A percentile compares a stretch with the other conserved stretches of the same genome.
Evolutionary conservation across 306 rosid species (phyloP).

Genomic region (Sicyos baderoa): DNA sequence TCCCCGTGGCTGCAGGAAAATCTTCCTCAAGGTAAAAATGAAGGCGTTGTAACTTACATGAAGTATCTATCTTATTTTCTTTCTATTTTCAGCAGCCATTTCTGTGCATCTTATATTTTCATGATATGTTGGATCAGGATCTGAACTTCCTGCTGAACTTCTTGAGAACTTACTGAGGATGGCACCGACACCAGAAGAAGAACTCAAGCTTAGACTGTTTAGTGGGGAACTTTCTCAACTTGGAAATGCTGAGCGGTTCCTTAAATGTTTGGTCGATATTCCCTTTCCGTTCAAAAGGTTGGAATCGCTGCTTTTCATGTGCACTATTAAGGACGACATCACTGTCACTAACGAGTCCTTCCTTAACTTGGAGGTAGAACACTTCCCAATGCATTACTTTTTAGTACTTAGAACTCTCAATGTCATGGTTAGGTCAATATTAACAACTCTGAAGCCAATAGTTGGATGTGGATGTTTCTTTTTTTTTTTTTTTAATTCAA

Average conservation of each 20-base stretch:
- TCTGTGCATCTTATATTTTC: background rate
- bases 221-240: conserved; percentile 53
- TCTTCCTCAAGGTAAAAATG: background rate
- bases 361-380: conserved; percentile 58
- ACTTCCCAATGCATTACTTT: conserved; percentile 7
- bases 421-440: background rate
- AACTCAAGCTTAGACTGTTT: conserved; percentile 73
- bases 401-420: background rate
- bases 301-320: conserved; percentile 72
- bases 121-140: conserved; percentile 42
- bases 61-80: background rate
- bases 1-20: background rate
- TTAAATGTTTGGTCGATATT: conserved; percentile 60
- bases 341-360: conserved; percentile 48
- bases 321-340: conserved; percentile 68
- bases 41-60: background rate
- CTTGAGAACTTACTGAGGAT: conserved; percentile 65
- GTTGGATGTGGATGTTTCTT: no score
- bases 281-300: conserved; percentile 78
- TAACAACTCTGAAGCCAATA: background rate
- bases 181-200: conserved; percentile 89
- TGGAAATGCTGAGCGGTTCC: conserved; percentile 82
- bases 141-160: conserved; percentile 80
- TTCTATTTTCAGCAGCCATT: background rate
- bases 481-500: no score